Evolutionary conservation across 768 basidiomycete species (phyloP).

Genomic region (Mycena amicta): DNA sequence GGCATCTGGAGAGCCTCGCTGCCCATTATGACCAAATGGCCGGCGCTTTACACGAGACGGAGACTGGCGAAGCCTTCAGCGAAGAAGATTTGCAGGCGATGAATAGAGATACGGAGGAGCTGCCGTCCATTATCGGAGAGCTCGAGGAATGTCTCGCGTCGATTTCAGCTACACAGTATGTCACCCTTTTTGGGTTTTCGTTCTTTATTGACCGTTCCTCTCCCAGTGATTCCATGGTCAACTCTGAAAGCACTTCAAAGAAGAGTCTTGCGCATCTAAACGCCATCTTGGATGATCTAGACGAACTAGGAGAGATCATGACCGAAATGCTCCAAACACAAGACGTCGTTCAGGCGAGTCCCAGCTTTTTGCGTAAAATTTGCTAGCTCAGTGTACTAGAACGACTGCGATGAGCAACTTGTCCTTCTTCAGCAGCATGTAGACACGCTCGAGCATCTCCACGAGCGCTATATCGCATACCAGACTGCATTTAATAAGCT

Average conservation of each 20-base stretch:
- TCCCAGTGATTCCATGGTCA: conserved; percentile 2
- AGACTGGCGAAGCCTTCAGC: conserved; percentile 65
- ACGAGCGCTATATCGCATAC: conserved; percentile 68
- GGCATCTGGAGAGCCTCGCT: conserved; percentile 68
- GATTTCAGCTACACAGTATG: conserved; percentile 64
- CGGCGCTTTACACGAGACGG: conserved; percentile 62
- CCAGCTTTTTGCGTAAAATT: neutral
- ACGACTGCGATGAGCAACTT: conserved; percentile 55
- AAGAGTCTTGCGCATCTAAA: conserved; percentile 53
- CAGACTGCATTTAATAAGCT: conserved; percentile 75
- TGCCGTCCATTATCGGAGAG: conserved; percentile 74
- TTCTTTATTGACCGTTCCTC: neutral
- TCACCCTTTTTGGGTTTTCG: neutral
- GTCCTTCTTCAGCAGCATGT: conserved; percentile 62
- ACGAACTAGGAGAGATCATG: conserved; percentile 81
- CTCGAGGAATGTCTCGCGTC: conserved; percentile 58
- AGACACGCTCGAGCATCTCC: conserved; percentile 61
- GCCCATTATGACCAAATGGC: conserved; percentile 81
- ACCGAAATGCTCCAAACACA: conserved; percentile 73
- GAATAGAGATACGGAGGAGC: conserved; percentile 78
- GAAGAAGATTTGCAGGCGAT: conserved; percentile 80
- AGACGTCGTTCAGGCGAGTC: conserved; percentile 64
- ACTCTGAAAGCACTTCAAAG: conserved; percentile 45
- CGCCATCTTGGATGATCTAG: conserved; percentile 62
- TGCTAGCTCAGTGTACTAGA: conserved; percentile 32